Evolutionary conservation across 1,284 basidiomycete species (phyloP), one percentile per base, ranked within the genome.

Genomic region (Waitea zeae): DNA sequence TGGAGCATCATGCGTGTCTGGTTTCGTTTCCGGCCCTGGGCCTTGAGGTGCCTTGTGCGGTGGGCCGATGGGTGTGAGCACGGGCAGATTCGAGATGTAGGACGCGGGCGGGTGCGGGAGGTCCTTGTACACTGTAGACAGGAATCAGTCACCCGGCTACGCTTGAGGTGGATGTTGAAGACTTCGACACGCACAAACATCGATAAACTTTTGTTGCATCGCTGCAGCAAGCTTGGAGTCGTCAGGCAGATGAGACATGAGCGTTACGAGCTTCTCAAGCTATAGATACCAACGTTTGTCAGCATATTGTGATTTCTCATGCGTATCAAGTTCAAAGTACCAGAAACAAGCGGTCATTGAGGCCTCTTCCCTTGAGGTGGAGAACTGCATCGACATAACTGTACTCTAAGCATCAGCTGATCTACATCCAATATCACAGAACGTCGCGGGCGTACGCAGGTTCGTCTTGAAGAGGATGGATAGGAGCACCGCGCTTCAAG

Each of bases 21-120:
- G 9, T 7, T 31, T 31, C 7, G n/a, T 26, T n/a, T 34, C 15
- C 3, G 17, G 26, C 6, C 12, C 14, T n/a, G 15, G 9, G 12
- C 22, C 30, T 3, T 38, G 34, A 4, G 40, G 33, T 3, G 34
- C 6, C 2, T 7, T 30, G 33, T 14, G 17, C 12, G 22, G 26
- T 36, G 36, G 22, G 35, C 33, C 13, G 43, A 34, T 2, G 41
- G 36, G 4, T 38, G 29, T 12, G 35, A 24, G 4, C 17, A 19
- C 28, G 3, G 39, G 1, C 3, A 36, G 30, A 12, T 33, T 15
- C 18, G 38, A 31, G 22, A 84, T 56, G 44, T 62, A 72, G 2
- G 79, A 73, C 3, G 68, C 53, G 4, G 82, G 64, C 3, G 84
- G 83, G 49, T 88, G 83, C 0, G 68, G 54, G 20, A 87, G 61